Evolutionary conservation across 345 rosid genomes (phyloP).

Genomic region (Bruguiera gymnorhiza): DNA sequence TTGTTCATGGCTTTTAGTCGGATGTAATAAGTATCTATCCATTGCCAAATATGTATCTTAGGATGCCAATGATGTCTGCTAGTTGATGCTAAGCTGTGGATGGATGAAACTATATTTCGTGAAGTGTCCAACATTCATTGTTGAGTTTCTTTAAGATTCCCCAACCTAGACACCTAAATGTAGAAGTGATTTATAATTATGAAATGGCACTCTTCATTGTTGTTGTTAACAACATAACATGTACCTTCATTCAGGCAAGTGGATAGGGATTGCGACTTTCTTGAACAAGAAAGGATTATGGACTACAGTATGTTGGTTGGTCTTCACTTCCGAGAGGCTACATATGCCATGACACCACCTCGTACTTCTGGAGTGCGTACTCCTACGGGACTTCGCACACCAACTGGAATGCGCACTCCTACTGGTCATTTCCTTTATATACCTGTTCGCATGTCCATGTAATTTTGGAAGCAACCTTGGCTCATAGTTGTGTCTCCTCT

Average conservation of each 20-base stretch:
- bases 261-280: slow-evolving; percentile 89
- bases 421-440: slow-evolving; percentile 35
- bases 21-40: too few relatives aligned
- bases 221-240: too few relatives aligned
- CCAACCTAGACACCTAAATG: too few relatives aligned
- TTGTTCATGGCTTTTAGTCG: too few relatives aligned
- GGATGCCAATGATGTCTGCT: too few relatives aligned
- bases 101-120: too few relatives aligned
- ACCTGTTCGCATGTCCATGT: not conserved
- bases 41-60: too few relatives aligned
- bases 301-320: slow-evolving; percentile 93
- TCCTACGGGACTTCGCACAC: slow-evolving; percentile 44
- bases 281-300: slow-evolving; percentile 94
- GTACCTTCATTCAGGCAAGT: slow-evolving; percentile 65
- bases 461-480: slow-evolving; percentile 17
- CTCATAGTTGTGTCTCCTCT: slow-evolving; percentile 1
- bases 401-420: slow-evolving; percentile 16
- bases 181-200: too few relatives aligned
- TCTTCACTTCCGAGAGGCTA: slow-evolving; percentile 69
- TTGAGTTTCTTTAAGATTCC: too few relatives aligned
- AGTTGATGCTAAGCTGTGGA: too few relatives aligned
- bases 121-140: too few relatives aligned
- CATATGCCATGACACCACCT: slow-evolving; percentile 31
- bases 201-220: too few relatives aligned
- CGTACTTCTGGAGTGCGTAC: slow-evolving; percentile 47